A percentile compares a stretch with the other conserved stretches of the same genome.
phyloP scores from a whole-genome alignment of 495 filamentous ascomycete genomes.

The Chlorociboria aeruginascens region DNA sequence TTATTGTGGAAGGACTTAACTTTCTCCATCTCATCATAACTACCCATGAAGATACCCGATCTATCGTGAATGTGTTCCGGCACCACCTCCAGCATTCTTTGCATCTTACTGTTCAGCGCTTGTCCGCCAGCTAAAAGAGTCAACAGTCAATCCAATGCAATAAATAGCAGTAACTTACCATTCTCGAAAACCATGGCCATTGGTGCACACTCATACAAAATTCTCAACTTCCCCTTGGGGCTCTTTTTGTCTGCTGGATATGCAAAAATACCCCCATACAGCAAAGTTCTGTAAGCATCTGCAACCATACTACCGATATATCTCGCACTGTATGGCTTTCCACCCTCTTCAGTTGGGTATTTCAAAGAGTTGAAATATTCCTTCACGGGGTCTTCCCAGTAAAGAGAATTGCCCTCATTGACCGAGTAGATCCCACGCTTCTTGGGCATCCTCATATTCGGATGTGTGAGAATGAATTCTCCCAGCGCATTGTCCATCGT shows the following conservation, averaged over 20 bases:
- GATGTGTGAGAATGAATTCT: constrained; percentile 97
- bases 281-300: constrained; percentile 87
- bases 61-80: constrained; percentile 93
- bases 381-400: constrained; percentile 87
- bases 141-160: neutral
- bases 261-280: constrained; percentile 95
- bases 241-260: constrained; percentile 98
- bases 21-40: constrained; percentile 89
- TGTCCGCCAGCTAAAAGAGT: constrained; percentile 64
- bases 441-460: constrained; percentile 77
- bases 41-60: constrained; percentile 92
- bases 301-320: constrained; percentile 99
- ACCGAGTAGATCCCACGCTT: constrained; percentile 87
- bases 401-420: constrained; percentile 94
- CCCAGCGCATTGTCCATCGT: constrained; percentile 91
- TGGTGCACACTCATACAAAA: constrained; percentile 95
- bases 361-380: constrained; percentile 84
- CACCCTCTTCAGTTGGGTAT: constrained; percentile 49
- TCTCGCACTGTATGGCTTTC: constrained; percentile 86
- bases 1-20: constrained; percentile 43
- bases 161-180: constrained; percentile 39
- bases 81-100: constrained; percentile 77
- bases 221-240: constrained; percentile 93
- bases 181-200: constrained; percentile 99
- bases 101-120: constrained; percentile 79